Evolutionary conservation across 306 rosid species (phyloP).

Genomic region (Arachis stenosperma): DNA sequence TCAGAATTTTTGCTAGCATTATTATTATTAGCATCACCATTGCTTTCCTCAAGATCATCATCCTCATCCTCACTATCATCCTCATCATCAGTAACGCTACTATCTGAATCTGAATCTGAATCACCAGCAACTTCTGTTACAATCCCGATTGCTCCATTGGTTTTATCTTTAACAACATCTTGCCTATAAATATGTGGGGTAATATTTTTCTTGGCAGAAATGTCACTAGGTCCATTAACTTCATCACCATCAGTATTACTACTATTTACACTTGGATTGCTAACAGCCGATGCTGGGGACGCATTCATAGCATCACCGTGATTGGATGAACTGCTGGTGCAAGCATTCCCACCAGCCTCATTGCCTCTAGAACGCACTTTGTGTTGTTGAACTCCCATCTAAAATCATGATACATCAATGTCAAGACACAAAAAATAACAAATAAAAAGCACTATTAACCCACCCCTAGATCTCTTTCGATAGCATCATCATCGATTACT

Average conservation of each 20-base stretch:
- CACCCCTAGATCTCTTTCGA: background rate
- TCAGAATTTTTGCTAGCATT: constrained; percentile 45
- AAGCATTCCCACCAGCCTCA: constrained; percentile 46
- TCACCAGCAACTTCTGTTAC: constrained; percentile 96
- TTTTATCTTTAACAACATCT: constrained; percentile 75
- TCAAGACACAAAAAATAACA: constrained; percentile 34
- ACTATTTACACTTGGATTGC: constrained; percentile 39
- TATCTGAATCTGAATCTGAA: constrained; percentile 83
- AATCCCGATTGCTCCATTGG: constrained; percentile 65
- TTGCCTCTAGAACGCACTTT: constrained; percentile 45
- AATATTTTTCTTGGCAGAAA: constrained; percentile 41
- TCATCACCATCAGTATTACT: constrained; percentile 48
- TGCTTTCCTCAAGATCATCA: constrained; percentile 55
- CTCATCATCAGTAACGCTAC: constrained; percentile 70
- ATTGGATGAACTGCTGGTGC: constrained; percentile 35
- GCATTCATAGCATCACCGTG: constrained; percentile 37
- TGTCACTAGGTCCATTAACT: constrained; percentile 42
- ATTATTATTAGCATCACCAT: constrained; percentile 42
- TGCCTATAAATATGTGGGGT: constrained; percentile 68
- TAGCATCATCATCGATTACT: constrained; percentile 17
- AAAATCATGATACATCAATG: constrained; percentile 40
- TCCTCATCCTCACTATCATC: constrained; percentile 51
- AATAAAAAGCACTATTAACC: constrained; percentile 20
- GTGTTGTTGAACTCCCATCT: constrained; percentile 67
- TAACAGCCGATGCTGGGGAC: constrained; percentile 22